A percentile compares a stretch with the other conserved stretches of the same genome.
Evolutionary conservation across 31 red algal species (phyloP).

Genomic region (Asparagopsis taxiformis): DNA sequence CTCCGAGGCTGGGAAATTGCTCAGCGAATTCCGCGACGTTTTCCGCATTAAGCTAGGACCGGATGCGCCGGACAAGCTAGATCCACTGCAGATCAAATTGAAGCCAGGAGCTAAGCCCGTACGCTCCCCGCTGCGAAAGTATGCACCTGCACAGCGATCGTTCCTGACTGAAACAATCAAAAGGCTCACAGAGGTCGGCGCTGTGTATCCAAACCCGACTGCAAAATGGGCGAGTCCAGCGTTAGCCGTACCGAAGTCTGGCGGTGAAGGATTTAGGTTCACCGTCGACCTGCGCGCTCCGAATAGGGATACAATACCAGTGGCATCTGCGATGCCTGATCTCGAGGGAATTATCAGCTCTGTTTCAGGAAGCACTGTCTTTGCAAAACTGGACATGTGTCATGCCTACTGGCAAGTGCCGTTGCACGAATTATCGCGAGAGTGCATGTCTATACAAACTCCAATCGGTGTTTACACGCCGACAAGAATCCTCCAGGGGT

Average conservation of each 20-base stretch:
- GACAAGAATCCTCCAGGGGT: too few relatives aligned
- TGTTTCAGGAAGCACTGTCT: too few relatives aligned
- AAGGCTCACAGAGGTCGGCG: slow-evolving; percentile 19
- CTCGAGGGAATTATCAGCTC: too few relatives aligned
- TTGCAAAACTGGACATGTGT: too few relatives aligned
- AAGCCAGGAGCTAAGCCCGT: slow-evolving; percentile 2
- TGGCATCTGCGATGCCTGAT: too few relatives aligned
- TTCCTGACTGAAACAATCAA: slow-evolving; percentile 19
- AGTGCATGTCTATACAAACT: slow-evolving; percentile 30
- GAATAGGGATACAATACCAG: too few relatives aligned
- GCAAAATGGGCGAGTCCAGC: slow-evolving; percentile 30
- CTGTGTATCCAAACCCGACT: slow-evolving; percentile 25
- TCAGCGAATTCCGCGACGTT: slow-evolving; percentile 8
- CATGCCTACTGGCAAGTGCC: too few relatives aligned
- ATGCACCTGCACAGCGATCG: slow-evolving; percentile 13
- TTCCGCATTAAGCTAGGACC: slow-evolving; percentile 33
- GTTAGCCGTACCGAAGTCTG: slow-evolving; percentile 10
- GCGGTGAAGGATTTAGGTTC: slow-evolving; percentile 2
- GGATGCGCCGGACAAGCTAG: slow-evolving; percentile 6
- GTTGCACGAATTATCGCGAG: too few relatives aligned
- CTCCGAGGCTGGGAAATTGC: neutral
- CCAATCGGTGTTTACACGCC: slow-evolving; percentile 20
- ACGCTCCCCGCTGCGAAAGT: slow-evolving; percentile 15
- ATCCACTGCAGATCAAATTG: slow-evolving; percentile 7
- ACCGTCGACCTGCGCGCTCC: slow-evolving; percentile 13